Evolutionary conservation across 371 early-diverging fungal species (phyloP).

Genomic region (Lichtheimia ornata): DNA sequence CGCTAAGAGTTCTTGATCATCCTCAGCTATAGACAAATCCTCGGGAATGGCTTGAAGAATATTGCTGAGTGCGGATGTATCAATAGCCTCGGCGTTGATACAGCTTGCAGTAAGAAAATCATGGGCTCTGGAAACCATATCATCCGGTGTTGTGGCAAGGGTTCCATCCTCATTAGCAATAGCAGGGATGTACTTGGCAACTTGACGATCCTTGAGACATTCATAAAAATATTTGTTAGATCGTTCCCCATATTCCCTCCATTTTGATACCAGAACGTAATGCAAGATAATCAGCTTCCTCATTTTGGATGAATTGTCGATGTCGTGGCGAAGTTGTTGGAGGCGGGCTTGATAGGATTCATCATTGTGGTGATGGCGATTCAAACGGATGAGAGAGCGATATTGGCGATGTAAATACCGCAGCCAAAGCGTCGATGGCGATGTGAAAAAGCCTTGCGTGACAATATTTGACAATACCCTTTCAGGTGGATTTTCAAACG

Average conservation of each 20-base stretch:
- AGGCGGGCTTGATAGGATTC: no score
- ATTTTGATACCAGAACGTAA: constrained; percentile 6
- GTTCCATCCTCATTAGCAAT: constrained; percentile 5
- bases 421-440: no score
- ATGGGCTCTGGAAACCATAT: constrained; percentile 10
- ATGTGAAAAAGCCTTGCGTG: no score
- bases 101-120: background rate
- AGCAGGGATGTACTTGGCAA: constrained; percentile 13
- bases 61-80: no score
- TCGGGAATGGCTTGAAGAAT: no score
- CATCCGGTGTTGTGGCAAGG: background rate
- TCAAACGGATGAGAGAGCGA: background rate
- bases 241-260: constrained; percentile 29
- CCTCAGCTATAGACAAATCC: background rate
- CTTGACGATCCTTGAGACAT: constrained; percentile 11
- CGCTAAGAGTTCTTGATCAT: background rate
- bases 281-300: background rate
- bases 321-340: no score
- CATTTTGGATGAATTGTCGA: background rate
- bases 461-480: background rate
- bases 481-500: constrained; percentile 4
- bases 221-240: constrained; percentile 29
- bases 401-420: background rate
- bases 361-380: background rate
- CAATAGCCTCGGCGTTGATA: no score